Base-by-base conservation (phyloP, 1,284 basidiomycete genomes). In the Heimioporus punctisporus region DNA sequence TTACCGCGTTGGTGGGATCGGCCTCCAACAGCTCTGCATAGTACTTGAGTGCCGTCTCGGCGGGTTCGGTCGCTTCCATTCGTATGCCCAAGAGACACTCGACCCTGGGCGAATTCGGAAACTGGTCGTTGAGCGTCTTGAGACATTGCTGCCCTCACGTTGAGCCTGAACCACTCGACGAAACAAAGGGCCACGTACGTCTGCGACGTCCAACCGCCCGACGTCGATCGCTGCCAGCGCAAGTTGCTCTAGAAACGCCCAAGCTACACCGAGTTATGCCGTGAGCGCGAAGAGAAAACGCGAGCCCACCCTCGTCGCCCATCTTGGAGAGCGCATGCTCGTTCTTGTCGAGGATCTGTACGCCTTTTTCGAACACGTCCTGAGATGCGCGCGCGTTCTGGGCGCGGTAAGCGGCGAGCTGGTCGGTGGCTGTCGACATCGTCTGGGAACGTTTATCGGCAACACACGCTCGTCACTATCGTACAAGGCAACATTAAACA, bases 201-300 rank as follows among this genome's bases (percentile, higher is more conserved):
- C 86, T 24, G 96, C 93, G n/a, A 94, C 74, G 50, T 92, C 84
- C 40, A 89, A 64, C 52, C 87, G 79, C 19, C 92, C 92, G 17
- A 93, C 72, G 66, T 98, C 96, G 50, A 97, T 76, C 1, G 97
- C 85, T 3, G 97, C 93, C 39, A 96, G 77, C 6, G 88, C 85
- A 2, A 98, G 77, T 67, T 98, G 95, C 69, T 98, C 97, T 17
- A 96, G 75, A 57, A 95, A 86, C 3, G 88, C 81, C 93, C 94
- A 97, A 60, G 81, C 92, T 95, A 62, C 11, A 17, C 31, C 4
- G 31, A 12, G 31, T 34, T 17, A 34, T 12, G 11, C 31, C 31
- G 31, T 17, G 31, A 17, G 3, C 31, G 17, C 31, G 31, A 34
- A 34, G 17, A 34, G n/a, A n/a, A 11, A 7, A 24, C 6, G n/a